These are phyloP conservation scores for Paramecium octaurelia DNA, from an alignment of 73 alveolate species.

Conservation along the genomic window DNA sequence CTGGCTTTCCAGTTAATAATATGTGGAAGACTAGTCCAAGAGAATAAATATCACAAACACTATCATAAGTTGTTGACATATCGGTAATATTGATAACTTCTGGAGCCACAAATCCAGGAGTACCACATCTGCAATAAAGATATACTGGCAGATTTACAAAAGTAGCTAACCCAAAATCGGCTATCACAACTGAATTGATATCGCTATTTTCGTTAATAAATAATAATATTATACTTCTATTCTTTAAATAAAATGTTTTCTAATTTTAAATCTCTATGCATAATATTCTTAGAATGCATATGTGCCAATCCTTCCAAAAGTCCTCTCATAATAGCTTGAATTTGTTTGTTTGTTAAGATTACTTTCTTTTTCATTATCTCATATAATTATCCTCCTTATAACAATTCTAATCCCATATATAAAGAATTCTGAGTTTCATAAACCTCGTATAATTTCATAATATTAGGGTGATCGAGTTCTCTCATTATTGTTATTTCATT, in stretches of 20 bases:
- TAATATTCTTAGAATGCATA: conserved; percentile 54
- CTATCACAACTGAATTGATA: conserved; percentile 53
- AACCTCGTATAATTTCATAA: conserved; percentile 54
- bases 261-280: conserved; percentile 60
- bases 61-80: conserved; percentile 58
- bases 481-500: conserved; percentile 63
- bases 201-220: not conserved
- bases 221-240: not conserved
- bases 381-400: conserved; percentile 59
- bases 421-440: conserved; percentile 58
- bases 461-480: conserved; percentile 54
- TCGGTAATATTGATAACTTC: conserved; percentile 62
- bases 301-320: conserved; percentile 57
- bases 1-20: conserved; percentile 44
- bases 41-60: conserved; percentile 61
- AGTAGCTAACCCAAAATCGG: conserved; percentile 62
- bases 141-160: conserved; percentile 42
- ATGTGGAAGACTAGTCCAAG: conserved; percentile 63
- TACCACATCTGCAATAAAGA: conserved; percentile 62
- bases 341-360: conserved; percentile 3
- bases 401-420: conserved; percentile 55
- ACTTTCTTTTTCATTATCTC: conserved; percentile 55
- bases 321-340: conserved; percentile 49
- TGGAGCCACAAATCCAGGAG: conserved; percentile 67
- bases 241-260: conserved; percentile 56